Evolutionary conservation across 768 basidiomycete species (phyloP), one percentile per base, ranked within the genome.

Genomic region (Coprinellus micaceus): DNA sequence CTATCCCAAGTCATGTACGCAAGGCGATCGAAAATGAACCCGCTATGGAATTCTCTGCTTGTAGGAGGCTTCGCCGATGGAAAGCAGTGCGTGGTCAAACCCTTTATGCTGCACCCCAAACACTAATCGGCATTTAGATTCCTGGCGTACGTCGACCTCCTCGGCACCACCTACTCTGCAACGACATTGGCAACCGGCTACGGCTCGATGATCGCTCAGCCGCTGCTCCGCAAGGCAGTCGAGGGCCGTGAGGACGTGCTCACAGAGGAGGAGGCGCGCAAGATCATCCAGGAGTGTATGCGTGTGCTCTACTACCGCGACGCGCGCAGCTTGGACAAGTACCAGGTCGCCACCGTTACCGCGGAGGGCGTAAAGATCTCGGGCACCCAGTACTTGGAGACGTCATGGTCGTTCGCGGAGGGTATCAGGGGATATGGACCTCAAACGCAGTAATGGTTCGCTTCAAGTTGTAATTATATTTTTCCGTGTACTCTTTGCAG

Each of bases 241-340:
- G 95, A 99, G 71, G 89, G 87, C 2, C 76, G 79, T 22, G 88
- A 91, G 63, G 80, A 89, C 48, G 74, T 71, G 1, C 71, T 98
- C 54, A 88, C 88, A 2, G 88, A 90, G 65, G 86, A 85, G 37
- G 83, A 94, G 56, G 97, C 93, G 15, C 75, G 80, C 24, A 74
- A 79, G 64, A 88, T 98, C 57, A 67, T 99, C 52, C 83, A 89
- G 64, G 83, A 89, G 49, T 85, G 89, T 67, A 91, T 99, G 87
- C 85, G 86, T 61, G 94, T 98, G 15, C 80, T 99, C 47, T 98
- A 88, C 74, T 99, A 99, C 74, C 85, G 97, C 43, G 97, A 99
- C 64, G 96, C 96, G 5, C 81, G 96, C 62, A 93, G 91, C 76
- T 75, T 95, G 70, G 90, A 98, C 81, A 97, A 98, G 96, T 98